phyloP scores from a whole-genome alignment of 2,329 filamentous ascomycete species.

The Trichoderma brevicompactum region DNA sequence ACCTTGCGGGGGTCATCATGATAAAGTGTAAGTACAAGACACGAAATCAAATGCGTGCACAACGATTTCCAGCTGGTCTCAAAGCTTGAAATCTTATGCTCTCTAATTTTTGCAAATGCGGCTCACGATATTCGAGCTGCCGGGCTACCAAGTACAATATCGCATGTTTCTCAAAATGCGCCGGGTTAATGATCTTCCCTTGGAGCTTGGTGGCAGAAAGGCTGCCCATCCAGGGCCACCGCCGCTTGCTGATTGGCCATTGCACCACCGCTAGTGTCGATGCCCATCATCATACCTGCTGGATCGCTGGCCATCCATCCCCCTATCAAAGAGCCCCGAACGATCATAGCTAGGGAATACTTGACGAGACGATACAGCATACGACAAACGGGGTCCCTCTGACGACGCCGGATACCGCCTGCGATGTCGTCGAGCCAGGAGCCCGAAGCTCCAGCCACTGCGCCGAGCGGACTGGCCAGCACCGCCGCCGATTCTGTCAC shows the following conservation, averaged over 20 bases:
- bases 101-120: neutral
- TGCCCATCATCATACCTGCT: constrained; percentile 28
- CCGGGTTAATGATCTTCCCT: constrained; percentile 42
- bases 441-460: constrained; percentile 40
- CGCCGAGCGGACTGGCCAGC: constrained; percentile 39
- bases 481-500: constrained; percentile 47
- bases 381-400: constrained; percentile 29
- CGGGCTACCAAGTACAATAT: neutral
- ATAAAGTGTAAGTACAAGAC: neutral
- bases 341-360: constrained; percentile 1
- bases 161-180: constrained; percentile 31
- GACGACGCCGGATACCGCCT: constrained; percentile 29
- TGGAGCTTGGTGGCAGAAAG: constrained; percentile 5
- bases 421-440: constrained; percentile 46
- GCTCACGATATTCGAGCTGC: neutral
- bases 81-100: neutral
- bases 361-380: constrained; percentile 21
- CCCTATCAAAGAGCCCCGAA: constrained; percentile 14
- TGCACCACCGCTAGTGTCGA: constrained; percentile 26
- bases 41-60: neutral
- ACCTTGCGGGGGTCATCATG: neutral
- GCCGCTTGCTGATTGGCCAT: constrained; percentile 31
- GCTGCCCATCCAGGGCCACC: constrained; percentile 22
- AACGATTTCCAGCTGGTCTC: neutral
- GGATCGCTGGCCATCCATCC: constrained; percentile 19